Conservation (phyloP, 2,329 filamentous ascomycete species). For the Penicillium sp. region DNA sequence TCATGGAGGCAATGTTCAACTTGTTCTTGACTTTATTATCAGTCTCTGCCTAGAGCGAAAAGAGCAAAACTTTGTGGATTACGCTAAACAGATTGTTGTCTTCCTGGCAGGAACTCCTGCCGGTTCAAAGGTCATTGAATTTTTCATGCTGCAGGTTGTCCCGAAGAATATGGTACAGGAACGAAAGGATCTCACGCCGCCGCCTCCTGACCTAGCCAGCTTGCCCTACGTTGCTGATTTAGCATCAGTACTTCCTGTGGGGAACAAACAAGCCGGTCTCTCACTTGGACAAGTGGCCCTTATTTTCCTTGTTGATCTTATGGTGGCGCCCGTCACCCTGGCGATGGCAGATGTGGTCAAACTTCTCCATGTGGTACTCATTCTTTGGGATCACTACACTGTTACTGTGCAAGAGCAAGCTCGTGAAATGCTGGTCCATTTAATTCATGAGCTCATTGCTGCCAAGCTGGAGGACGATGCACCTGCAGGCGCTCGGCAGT, state of each 20-base stretch:
- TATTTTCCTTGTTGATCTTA: slow-evolving; percentile 90
- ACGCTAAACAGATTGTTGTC: slow-evolving; percentile 96
- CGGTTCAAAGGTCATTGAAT: slow-evolving; percentile 90
- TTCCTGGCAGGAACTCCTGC: slow-evolving; percentile 85
- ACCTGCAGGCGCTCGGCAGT: slow-evolving; percentile 65
- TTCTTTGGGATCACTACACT: slow-evolving; percentile 97
- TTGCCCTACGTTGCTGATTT: slow-evolving; percentile 91
- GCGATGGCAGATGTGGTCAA: slow-evolving; percentile 77
- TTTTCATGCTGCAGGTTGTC: slow-evolving; percentile 83
- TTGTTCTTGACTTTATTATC: slow-evolving; percentile 96
- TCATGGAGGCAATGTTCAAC: slow-evolving; percentile 87
- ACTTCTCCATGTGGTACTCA: slow-evolving; percentile 84
- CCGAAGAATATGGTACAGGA: slow-evolving; percentile 97
- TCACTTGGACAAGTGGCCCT: slow-evolving; percentile 90
- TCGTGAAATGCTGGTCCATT: slow-evolving; percentile 93
- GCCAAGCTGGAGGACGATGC: slow-evolving; percentile 71
- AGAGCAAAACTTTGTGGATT: slow-evolving; percentile 97
- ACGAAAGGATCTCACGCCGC: slow-evolving; percentile 69
- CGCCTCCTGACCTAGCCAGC: slow-evolving; percentile 66
- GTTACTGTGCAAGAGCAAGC: slow-evolving; percentile 94
- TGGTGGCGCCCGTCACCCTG: slow-evolving; percentile 87
- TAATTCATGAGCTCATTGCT: slow-evolving; percentile 94
- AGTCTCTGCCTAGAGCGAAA: slow-evolving; percentile 86
- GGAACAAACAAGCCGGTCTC: slow-evolving; percentile 87
- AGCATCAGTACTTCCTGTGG: slow-evolving; percentile 73